phyloP scores from a whole-genome alignment of 202 grass and related monocot genomes.

The Miscanthus sacchariflorus region DNA sequence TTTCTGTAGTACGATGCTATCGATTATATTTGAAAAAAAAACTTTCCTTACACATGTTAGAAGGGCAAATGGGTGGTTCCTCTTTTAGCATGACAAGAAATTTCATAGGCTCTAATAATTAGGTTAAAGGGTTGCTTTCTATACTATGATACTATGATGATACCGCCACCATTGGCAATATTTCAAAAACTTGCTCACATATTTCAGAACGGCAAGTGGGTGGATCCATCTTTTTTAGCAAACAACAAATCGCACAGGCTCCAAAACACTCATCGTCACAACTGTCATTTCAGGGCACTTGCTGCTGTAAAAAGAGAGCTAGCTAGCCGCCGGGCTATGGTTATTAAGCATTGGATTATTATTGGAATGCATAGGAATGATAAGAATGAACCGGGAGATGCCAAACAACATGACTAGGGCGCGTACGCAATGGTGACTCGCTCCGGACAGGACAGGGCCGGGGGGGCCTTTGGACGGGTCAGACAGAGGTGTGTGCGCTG shows the following conservation, averaged over 20 bases:
- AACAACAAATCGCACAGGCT: not conserved
- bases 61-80: not conserved
- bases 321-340: too few relatives aligned
- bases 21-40: not conserved
- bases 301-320: too few relatives aligned
- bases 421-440: not conserved
- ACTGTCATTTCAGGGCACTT: too few relatives aligned
- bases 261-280: not conserved
- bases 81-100: not conserved
- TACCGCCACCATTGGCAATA: too few relatives aligned
- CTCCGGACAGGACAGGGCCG: too few relatives aligned
- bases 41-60: not conserved
- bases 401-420: not conserved
- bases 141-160: too few relatives aligned
- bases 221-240: not conserved
- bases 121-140: not conserved
- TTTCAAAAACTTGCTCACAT: not conserved
- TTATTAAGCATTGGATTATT: not conserved
- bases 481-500: conserved; percentile 12
- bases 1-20: not conserved
- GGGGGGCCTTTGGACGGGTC: not conserved
- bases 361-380: not conserved
- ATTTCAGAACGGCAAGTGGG: not conserved
- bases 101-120: not conserved
- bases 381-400: not conserved